Percentiles rank a stretch among this genome's conserved stretches.
phyloP scores from a whole-genome alignment of 2,329 filamentous ascomycete genomes.

The Dichotomopilus funicola region DNA sequence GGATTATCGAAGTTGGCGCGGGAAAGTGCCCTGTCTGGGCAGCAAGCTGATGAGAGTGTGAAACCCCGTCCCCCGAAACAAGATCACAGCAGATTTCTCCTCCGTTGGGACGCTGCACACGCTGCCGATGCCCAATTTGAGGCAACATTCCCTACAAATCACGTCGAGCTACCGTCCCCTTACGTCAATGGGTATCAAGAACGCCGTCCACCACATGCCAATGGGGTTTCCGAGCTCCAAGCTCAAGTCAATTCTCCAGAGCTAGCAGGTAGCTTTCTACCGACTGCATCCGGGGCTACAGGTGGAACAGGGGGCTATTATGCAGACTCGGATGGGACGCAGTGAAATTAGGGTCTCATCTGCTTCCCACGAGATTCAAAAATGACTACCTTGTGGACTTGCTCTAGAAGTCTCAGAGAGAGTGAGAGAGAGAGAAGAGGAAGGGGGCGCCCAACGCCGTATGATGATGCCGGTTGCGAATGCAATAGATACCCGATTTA shows the following conservation, averaged over 20 bases:
- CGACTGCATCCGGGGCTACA: conserved; percentile 15
- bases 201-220: background rate
- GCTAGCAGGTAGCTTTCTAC: conserved; percentile 20
- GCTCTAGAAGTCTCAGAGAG: too few species aligned
- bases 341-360: background rate
- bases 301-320: conserved; percentile 21
- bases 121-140: conserved; percentile 42
- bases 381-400: background rate
- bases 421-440: background rate
- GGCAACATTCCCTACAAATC: conserved; percentile 40
- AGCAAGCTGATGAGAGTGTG: conserved; percentile 5
- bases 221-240: conserved; percentile 16
- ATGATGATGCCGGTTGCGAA: background rate
- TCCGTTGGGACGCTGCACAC: conserved; percentile 41
- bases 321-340: conserved; percentile 12
- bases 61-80: background rate
- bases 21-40: background rate
- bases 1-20: background rate
- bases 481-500: conserved; percentile 10
- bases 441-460: background rate
- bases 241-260: conserved; percentile 18
- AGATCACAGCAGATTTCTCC: conserved; percentile 43
- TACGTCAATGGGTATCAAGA: conserved; percentile 30
- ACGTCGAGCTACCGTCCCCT: conserved; percentile 42
- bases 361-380: background rate